Percentiles rank a stretch among this genome's conserved stretches.
These are phyloP conservation scores for Clavispora phyllophila DNA, from an alignment of 805 yeast genomes.

Conservation along the genomic window DNA sequence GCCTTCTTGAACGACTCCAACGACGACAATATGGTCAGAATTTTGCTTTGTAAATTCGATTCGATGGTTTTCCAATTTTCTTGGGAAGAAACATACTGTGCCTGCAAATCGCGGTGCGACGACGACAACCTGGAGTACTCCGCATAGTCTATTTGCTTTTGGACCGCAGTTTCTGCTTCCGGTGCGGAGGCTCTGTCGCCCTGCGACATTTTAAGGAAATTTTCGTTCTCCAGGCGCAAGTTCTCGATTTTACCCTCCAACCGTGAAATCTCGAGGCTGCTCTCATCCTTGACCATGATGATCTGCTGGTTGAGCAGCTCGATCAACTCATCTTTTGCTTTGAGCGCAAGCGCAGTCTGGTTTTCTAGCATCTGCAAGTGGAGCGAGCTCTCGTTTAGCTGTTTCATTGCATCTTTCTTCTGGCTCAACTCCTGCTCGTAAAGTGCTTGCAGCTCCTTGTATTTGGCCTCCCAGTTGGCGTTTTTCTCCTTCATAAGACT, in stretches of 20 bases:
- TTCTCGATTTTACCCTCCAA: conserved; percentile 70
- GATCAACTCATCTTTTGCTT: conserved; percentile 29
- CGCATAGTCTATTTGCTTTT: conserved; percentile 29
- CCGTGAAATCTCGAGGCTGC: conserved; percentile 44
- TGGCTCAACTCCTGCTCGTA: conserved; percentile 20
- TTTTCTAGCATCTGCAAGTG: conserved; percentile 25
- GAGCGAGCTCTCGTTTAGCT: conserved; percentile 27
- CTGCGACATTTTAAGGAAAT: conserved; percentile 7
- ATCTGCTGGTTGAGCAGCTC: conserved; percentile 25
- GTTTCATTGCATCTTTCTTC: conserved; percentile 17
- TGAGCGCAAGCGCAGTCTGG: conserved; percentile 26
- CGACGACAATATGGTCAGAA: conserved; percentile 29
- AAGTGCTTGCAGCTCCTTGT: conserved; percentile 19
- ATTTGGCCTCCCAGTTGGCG: conserved; percentile 22
- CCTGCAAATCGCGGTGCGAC: conserved; percentile 54
- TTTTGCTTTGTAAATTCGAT: conserved; percentile 50
- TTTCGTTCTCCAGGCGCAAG: conserved; percentile 59
- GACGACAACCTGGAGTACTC: conserved; percentile 39
- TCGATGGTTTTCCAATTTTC: conserved; percentile 84
- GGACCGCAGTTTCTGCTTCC: conserved; percentile 14
- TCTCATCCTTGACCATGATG: conserved; percentile 30
- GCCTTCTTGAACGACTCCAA: conserved; percentile 23
- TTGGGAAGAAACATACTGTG: conserved; percentile 69
- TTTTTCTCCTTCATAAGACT: conserved; percentile 16
- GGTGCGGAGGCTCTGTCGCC: background rate